A percentile compares a stretch with the other conserved stretches of the same genome.
These are phyloP conservation scores for Cochlearia excelsa DNA, from an alignment of 345 rosid species.

Conservation along the genomic window DNA sequence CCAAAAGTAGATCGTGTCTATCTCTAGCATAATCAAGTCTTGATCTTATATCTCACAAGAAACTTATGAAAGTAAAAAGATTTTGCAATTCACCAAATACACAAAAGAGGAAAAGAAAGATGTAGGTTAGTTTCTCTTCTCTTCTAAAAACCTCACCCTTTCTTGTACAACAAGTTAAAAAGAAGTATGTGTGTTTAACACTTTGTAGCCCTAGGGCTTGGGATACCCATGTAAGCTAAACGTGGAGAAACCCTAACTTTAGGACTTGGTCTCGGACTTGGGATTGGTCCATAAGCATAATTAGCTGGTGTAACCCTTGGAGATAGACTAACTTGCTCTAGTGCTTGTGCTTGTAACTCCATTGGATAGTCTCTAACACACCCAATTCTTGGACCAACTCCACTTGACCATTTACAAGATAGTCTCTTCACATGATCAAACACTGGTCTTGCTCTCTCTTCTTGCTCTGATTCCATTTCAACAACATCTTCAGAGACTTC, in stretches of 20 bases:
- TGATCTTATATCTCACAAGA: not conserved
- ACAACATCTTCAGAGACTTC: constrained; percentile 23
- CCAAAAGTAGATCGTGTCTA: too few relatives aligned
- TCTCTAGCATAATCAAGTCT: constrained; percentile 11
- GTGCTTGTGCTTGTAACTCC: constrained; percentile 53
- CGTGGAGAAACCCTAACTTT: constrained; percentile 47
- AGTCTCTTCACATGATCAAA: constrained; percentile 44
- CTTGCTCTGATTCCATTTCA: constrained; percentile 25
- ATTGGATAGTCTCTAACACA: constrained; percentile 73
- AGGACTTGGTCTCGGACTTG: constrained; percentile 57
- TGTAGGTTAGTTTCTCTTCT: constrained; percentile 18
- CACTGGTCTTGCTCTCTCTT: constrained; percentile 31
- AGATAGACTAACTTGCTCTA: constrained; percentile 63
- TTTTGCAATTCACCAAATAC: constrained; percentile 19
- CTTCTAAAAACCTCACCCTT: constrained; percentile 16
- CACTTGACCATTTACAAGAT: constrained; percentile 73
- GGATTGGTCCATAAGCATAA: constrained; percentile 40
- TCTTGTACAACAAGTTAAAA: constrained; percentile 10
- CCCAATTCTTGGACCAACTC: constrained; percentile 66
- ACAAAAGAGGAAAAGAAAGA: constrained; percentile 10
- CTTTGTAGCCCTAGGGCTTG: constrained; percentile 40
- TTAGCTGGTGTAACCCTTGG: constrained; percentile 43
- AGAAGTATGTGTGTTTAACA: constrained; percentile 12
- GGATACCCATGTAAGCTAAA: constrained; percentile 45
- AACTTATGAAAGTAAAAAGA: not conserved